A percentile compares a stretch with the other conserved stretches of the same genome.
Conservation (phyloP, 192 early-diverging fungal genomes). For the Piromyces sp. region DNA sequence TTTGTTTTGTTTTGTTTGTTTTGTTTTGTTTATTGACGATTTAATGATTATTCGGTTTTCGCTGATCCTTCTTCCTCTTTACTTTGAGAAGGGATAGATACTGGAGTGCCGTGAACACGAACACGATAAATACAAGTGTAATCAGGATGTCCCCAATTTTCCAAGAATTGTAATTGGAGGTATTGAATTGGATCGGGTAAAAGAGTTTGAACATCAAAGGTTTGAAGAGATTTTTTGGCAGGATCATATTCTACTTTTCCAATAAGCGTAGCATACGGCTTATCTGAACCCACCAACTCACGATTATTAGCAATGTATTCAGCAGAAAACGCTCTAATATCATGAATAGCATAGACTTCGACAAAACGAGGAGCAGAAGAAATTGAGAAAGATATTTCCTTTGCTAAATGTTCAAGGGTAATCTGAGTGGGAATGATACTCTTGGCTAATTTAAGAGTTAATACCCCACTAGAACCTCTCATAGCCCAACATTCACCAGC, state of each 20-base stretch:
- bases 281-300: constrained; percentile 1
- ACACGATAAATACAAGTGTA: constrained; percentile 63
- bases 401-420: constrained; percentile 50
- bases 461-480: constrained; percentile 32
- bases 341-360: constrained; percentile 34
- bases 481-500: constrained; percentile 65
- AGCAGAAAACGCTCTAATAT: constrained; percentile 18
- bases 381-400: constrained; percentile 30
- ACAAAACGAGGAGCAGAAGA: background rate
- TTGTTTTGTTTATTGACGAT: too few species aligned
- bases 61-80: too few species aligned
- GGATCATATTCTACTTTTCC: constrained; percentile 23
- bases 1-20: too few species aligned
- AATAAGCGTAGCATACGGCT: background rate
- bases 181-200: constrained; percentile 11
- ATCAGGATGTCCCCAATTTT: constrained; percentile 52
- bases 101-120: constrained; percentile 32
- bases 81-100: too few species aligned
- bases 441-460: constrained; percentile 39
- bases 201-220: constrained; percentile 7
- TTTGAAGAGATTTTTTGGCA: constrained; percentile 18
- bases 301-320: background rate
- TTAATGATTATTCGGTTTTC: too few species aligned
- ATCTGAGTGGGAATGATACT: constrained; percentile 35
- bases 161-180: constrained; percentile 37